Evolutionary conservation across 2,329 filamentous ascomycete genomes (phyloP).

Genomic region (Fusarium sp.): DNA sequence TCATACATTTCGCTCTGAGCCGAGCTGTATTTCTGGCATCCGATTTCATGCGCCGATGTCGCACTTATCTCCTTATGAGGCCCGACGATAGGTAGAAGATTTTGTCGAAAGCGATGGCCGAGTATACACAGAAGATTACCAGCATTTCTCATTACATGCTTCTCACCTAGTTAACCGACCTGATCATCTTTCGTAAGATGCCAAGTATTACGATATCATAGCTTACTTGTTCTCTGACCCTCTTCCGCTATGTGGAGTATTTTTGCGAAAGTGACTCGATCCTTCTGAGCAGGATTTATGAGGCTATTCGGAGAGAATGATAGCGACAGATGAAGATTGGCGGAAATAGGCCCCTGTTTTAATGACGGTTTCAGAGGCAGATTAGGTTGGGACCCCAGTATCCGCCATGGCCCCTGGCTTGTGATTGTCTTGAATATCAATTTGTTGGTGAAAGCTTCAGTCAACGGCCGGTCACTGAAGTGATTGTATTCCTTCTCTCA

Average conservation of each 20-base stretch:
- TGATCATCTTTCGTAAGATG: neutral
- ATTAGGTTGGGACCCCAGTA: slow-evolving; percentile 25
- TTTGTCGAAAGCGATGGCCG: neutral
- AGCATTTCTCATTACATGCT: neutral
- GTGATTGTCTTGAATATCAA: neutral
- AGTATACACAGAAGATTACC: neutral
- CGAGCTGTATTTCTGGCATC: neutral
- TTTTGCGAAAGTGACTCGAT: neutral
- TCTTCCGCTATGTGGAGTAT: neutral
- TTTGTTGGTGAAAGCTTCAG: neutral
- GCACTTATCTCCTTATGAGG: neutral
- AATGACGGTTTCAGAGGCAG: slow-evolving; percentile 30
- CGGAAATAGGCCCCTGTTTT: slow-evolving; percentile 16
- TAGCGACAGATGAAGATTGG: slow-evolving; percentile 1
- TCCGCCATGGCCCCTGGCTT: slow-evolving; percentile 13
- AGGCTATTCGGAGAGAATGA: slow-evolving; percentile 22
- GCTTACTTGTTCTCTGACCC: neutral
- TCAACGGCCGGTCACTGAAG: neutral
- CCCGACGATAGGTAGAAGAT: neutral
- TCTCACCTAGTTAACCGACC: neutral
- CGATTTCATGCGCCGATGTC: neutral
- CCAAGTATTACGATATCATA: neutral
- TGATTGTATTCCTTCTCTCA: neutral
- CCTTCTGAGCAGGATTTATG: neutral
- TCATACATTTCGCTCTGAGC: neutral